Percentiles rank a stretch among this genome's conserved stretches.
Evolutionary conservation across 495 filamentous ascomycete species (phyloP).

Genomic region (Aspergillus sclerotioniger): DNA sequence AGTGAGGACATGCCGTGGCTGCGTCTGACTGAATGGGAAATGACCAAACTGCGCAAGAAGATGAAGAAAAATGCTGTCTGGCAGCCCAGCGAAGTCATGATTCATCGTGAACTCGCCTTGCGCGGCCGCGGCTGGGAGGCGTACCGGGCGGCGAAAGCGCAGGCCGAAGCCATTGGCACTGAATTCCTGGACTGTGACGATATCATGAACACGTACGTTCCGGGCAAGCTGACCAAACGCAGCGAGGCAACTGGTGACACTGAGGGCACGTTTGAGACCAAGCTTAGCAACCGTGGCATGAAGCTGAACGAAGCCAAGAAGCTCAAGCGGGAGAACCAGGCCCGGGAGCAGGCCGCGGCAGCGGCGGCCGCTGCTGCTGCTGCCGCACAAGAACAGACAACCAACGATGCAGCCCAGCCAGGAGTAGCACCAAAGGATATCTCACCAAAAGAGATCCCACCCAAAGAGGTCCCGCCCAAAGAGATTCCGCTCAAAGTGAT

Average conservation of each 20-base stretch:
- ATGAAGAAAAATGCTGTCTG: constrained; percentile 99
- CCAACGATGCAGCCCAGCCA: constrained; percentile 47
- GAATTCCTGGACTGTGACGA: constrained; percentile 59
- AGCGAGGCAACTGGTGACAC: constrained; percentile 49
- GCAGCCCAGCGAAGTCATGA: constrained; percentile 96
- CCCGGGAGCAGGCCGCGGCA: constrained; percentile 59
- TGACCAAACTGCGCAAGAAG: constrained; percentile 84
- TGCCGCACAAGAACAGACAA: constrained; percentile 61
- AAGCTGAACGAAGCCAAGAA: constrained; percentile 92
- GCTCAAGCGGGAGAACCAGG: constrained; percentile 71
- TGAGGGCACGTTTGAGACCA: constrained; percentile 38
- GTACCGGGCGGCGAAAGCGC: constrained; percentile 65
- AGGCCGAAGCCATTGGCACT: constrained; percentile 65
- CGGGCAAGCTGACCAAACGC: constrained; percentile 44
- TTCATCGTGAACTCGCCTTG: constrained; percentile 76
- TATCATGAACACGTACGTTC: constrained; percentile 42
- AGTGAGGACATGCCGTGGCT: constrained; percentile 84
- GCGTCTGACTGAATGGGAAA: constrained; percentile 84
- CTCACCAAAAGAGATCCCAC: no score
- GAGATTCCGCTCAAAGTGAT: background rate
- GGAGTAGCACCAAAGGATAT: constrained; percentile 9
- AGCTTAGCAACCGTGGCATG: constrained; percentile 81
- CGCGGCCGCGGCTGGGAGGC: constrained; percentile 75
- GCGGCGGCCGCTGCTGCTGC: constrained; percentile 33
- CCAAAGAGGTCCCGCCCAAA: no score